These are phyloP conservation scores for Penicillium taxi DNA, from an alignment of 495 filamentous ascomycete genomes.

Conservation along the genomic window DNA sequence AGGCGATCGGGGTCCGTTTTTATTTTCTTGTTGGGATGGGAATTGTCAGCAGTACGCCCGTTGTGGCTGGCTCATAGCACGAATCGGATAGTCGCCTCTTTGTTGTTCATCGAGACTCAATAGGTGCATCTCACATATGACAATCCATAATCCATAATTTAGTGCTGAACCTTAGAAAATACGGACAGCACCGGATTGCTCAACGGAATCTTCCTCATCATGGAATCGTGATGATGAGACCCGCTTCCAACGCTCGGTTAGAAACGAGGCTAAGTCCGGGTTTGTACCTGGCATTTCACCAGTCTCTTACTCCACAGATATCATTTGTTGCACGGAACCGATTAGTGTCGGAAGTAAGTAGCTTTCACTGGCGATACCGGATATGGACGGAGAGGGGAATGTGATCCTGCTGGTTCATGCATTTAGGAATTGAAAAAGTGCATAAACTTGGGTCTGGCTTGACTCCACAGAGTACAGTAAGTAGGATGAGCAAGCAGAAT, in stretches of 20 bases:
- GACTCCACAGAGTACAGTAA: conserved; percentile 11
- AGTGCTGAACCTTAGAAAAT: too few species aligned
- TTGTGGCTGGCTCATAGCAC: too few species aligned
- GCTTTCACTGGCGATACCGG: conserved; percentile 12
- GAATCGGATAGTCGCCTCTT: too few species aligned
- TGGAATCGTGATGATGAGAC: too few species aligned
- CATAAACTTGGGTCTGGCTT: background rate
- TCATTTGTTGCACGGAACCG: conserved; percentile 1
- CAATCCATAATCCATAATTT: too few species aligned
- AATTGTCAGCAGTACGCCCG: too few species aligned
- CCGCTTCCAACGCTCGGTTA: conserved; percentile 8
- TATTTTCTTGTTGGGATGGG: too few species aligned
- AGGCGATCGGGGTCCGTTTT: too few species aligned
- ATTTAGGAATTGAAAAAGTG: background rate
- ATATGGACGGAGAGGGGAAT: conserved; percentile 17
- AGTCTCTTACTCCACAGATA: background rate
- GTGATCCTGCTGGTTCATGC: conserved; percentile 7
- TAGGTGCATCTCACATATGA: too few species aligned
- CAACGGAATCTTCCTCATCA: too few species aligned
- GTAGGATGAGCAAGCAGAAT: conserved; percentile 9
- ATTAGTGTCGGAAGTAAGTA: conserved; percentile 6
- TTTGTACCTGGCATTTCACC: conserved; percentile 17
- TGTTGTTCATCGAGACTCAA: too few species aligned
- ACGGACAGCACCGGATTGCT: too few species aligned
- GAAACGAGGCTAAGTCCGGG: conserved; percentile 14